A percentile compares a stretch with the other conserved stretches of the same genome.
phyloP scores from a whole-genome alignment of 2,329 filamentous ascomycete genomes.

The Curvularia lunata region DNA sequence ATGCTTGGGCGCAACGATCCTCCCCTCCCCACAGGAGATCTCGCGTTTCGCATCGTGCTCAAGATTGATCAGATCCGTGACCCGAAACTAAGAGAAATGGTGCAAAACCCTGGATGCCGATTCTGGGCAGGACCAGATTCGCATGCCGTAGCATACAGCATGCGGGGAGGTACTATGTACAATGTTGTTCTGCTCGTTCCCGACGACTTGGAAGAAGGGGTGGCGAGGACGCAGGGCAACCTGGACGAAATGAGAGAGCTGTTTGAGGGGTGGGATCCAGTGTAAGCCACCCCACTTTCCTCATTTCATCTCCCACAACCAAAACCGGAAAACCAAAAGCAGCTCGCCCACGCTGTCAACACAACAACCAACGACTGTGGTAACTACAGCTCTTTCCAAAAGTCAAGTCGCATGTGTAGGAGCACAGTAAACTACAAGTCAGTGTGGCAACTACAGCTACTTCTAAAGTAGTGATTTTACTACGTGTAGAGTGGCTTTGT shows the following conservation, averaged over 20 bases:
- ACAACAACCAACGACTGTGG: too few relatives aligned
- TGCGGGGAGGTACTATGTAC: slow-evolving; percentile 65
- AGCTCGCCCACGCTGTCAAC: too few relatives aligned
- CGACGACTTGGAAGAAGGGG: slow-evolving; percentile 64
- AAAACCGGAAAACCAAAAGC: too few relatives aligned
- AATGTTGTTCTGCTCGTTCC: slow-evolving; percentile 72
- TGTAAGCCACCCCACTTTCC: slow-evolving; percentile 50
- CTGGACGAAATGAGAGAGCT: slow-evolving; percentile 66
- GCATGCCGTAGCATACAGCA: slow-evolving; percentile 68
- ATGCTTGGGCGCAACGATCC: slow-evolving; percentile 28
- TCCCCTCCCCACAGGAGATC: slow-evolving; percentile 62
- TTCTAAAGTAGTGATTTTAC: too few relatives aligned
- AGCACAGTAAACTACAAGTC: too few relatives aligned
- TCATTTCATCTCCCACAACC: slow-evolving; percentile 21
- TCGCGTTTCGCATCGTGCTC: slow-evolving; percentile 69
- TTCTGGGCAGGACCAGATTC: slow-evolving; percentile 69
- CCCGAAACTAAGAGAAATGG: slow-evolving; percentile 58
- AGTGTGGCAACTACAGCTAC: too few relatives aligned
- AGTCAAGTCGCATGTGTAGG: too few relatives aligned
- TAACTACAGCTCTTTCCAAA: too few relatives aligned
- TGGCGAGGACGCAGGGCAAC: slow-evolving; percentile 60
- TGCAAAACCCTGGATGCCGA: slow-evolving; percentile 60
- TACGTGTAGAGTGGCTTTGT: too few relatives aligned
- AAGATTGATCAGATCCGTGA: slow-evolving; percentile 60
- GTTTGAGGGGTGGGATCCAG: slow-evolving; percentile 70